Percentiles rank a stretch among this genome's conserved stretches.
These are phyloP conservation scores for Amanita rubescens DNA, from an alignment of 768 basidiomycete genomes.

Conservation along the genomic window DNA sequence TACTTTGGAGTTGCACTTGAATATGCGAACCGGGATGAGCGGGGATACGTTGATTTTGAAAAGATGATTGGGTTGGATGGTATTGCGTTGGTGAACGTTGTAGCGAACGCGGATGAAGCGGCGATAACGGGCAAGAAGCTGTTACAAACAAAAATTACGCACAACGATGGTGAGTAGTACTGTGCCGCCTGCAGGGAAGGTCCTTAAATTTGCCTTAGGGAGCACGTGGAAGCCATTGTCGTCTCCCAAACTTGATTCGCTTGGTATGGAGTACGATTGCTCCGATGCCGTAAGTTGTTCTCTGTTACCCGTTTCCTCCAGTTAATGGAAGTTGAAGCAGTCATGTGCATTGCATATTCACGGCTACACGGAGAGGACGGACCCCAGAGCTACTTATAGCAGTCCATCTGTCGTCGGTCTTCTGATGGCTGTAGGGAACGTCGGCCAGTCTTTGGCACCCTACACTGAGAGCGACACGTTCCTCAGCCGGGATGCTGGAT, in stretches of 20 bases:
- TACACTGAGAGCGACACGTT: slow-evolving; percentile 93
- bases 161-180: slow-evolving; percentile 76
- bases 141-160: slow-evolving; percentile 83
- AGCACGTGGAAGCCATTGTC: slow-evolving; percentile 80
- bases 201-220: slow-evolving; percentile 32
- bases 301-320: background rate
- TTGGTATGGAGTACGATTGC: slow-evolving; percentile 67
- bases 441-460: slow-evolving; percentile 72
- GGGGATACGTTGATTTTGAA: slow-evolving; percentile 94
- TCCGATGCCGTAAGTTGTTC: slow-evolving; percentile 43
- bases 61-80: slow-evolving; percentile 96
- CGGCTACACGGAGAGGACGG: slow-evolving; percentile 89
- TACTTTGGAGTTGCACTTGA: slow-evolving; percentile 87
- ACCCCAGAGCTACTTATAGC: slow-evolving; percentile 89
- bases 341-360: slow-evolving; percentile 86
- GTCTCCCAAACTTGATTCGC: slow-evolving; percentile 72
- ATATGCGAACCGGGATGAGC: slow-evolving; percentile 83
- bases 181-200: background rate
- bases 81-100: slow-evolving; percentile 88
- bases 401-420: slow-evolving; percentile 89
- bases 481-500: slow-evolving; percentile 92
- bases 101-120: slow-evolving; percentile 76
- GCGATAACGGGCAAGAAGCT: slow-evolving; percentile 62
- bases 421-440: slow-evolving; percentile 94
- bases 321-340: slow-evolving; percentile 28